Percentiles rank a stretch among this genome's conserved stretches.
Evolutionary conservation across 305 asterid genomes (phyloP).

Genomic region (Fraxinus floribunda): DNA sequence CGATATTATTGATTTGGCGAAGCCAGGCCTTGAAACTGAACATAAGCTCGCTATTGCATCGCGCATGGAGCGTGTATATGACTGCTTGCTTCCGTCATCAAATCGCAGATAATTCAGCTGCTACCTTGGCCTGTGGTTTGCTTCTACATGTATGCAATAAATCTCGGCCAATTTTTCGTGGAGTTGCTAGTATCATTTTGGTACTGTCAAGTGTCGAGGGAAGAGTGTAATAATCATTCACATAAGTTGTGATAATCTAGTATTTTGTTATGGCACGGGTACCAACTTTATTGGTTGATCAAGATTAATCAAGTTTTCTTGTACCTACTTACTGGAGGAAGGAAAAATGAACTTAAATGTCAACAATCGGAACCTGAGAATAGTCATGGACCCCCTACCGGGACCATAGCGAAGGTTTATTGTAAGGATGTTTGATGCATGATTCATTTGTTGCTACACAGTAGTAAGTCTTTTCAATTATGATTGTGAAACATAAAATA

Average conservation of each 20-base stretch:
- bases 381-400: background rate
- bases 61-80: conserved; percentile 74
- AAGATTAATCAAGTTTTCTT: background rate
- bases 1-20: conserved; percentile 81
- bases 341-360: background rate
- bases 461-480: background rate
- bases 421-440: background rate
- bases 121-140: background rate
- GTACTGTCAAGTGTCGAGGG: background rate
- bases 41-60: conserved; percentile 58
- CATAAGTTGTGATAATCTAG: background rate
- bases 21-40: conserved; percentile 56
- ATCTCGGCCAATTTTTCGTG: conserved; percentile 21
- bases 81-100: conserved; percentile 79
- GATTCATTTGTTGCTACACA: background rate
- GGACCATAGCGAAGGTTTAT: background rate
- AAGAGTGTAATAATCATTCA: background rate
- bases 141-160: background rate
- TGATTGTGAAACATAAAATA: background rate
- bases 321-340: background rate
- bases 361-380: too few relatives aligned
- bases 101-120: conserved; percentile 36
- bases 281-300: background rate
- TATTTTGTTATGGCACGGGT: background rate
- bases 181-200: conserved; percentile 1